Evolutionary conservation across 179 eudicot species (phyloP).

Genomic region (Pouteria campechiana): DNA sequence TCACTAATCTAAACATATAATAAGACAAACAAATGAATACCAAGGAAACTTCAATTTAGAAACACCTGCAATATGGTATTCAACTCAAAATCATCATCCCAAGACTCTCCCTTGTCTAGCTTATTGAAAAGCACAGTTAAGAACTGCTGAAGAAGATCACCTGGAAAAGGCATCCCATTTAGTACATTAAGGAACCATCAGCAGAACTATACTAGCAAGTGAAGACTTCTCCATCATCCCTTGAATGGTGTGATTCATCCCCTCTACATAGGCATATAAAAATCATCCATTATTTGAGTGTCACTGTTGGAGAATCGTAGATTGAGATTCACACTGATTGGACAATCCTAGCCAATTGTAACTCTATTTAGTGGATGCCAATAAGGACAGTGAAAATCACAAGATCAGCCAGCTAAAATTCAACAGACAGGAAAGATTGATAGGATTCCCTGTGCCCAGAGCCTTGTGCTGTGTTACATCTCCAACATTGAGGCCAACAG

Average conservation of each 20-base stretch:
- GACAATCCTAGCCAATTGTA: no score
- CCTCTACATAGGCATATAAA: no score
- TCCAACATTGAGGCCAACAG: no score
- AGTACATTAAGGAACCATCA: not conserved
- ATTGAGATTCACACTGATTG: no score
- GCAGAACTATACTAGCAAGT: no score
- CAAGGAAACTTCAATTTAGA: not conserved
- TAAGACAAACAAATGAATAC: not conserved
- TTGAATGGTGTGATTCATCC: no score
- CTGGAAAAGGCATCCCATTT: slow-evolving; percentile 26
- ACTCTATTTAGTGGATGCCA: no score
- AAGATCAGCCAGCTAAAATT: not conserved
- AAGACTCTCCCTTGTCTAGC: slow-evolving; percentile 84
- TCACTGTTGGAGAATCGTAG: no score
- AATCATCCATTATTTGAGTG: no score
- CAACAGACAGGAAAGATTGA: not conserved
- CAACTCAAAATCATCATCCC: slow-evolving; percentile 99
- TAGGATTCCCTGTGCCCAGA: no score
- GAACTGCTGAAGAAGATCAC: slow-evolving; percentile 94
- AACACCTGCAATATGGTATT: slow-evolving; percentile 82
- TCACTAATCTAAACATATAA: not conserved
- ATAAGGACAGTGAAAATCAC: not conserved
- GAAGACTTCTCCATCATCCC: no score
- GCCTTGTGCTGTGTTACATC: no score
- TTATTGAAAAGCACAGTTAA: slow-evolving; percentile 67